Base-by-base conservation (phyloP, 495 filamentous ascomycete genomes). In the Extremus antarcticus region DNA sequence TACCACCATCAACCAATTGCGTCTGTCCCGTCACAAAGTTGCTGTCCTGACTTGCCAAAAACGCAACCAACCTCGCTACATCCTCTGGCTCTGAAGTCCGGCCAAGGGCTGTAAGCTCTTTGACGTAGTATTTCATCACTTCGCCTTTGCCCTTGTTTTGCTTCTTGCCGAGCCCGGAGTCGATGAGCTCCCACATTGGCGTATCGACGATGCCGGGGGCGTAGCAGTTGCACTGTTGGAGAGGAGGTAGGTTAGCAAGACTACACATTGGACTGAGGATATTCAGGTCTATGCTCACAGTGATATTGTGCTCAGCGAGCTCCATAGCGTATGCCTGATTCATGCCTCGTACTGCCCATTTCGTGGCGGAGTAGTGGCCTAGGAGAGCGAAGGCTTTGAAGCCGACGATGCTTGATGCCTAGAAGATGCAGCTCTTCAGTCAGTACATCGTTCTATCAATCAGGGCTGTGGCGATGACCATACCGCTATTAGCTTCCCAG, bases 1-100 rank as follows among this genome's bases (percentile, higher is more conserved):
- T 76, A 0, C 81, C 82, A 1, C 80, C 81, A 68, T 85, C 82
- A 13, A 84, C 73, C 13, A 84, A 51, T 51, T 77, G 68, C 15
- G 79, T 83, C 68, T 84, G 79, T 0, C 80, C 80, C 0, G 81
- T 84, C 51, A 83, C 67, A 59, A 77, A 83, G 51, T 82, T 74
- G 47, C 73, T 74, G 55, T 79, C 77, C 3, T 59, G 62, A 11
- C 76, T 71, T 1, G 74, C 76, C 59, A 85, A 56, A 56, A 77
- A 85, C 32, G 73, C 71, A 11, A 84, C 81, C 56, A 77, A 47
- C 47, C 75, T 76, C 0, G 74, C 71, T 20, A 83, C 78, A 63
- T 84, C 81, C 55, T 82, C 78, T 0, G 80, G 78, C 10, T 72
- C 71, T 43, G 76, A 75, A 1, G 70, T 68, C 47, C 78, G 68